Conservation (phyloP, 306 rosid species). For the Corylus avellana region DNA sequence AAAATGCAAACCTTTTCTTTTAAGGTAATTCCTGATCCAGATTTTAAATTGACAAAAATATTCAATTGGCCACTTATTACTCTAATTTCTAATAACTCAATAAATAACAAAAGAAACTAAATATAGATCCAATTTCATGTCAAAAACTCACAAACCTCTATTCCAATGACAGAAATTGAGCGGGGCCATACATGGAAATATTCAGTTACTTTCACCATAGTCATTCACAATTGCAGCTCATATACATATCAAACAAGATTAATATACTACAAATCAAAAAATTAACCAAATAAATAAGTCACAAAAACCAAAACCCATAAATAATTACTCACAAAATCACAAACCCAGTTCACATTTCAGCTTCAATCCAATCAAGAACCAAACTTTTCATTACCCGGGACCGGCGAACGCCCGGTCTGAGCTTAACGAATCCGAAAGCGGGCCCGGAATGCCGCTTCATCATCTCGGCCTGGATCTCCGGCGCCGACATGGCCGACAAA, state of each 20-base stretch:
- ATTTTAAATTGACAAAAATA: not conserved
- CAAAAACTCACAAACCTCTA: not conserved
- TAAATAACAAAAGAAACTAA: not conserved
- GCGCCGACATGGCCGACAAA: constrained; percentile 52
- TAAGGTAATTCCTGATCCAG: not conserved
- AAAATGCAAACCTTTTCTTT: not conserved
- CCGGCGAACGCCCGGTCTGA: constrained; percentile 65
- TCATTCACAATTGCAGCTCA: not conserved
- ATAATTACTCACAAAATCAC: constrained; percentile 2
- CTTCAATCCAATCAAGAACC: constrained; percentile 6
- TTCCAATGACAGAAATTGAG: too few species aligned
- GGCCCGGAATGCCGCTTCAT: constrained; percentile 70
- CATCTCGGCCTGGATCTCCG: constrained; percentile 84
- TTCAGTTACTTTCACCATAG: not conserved
- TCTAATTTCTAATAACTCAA: not conserved
- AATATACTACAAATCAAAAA: not conserved
- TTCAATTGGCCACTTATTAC: not conserved
- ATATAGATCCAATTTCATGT: not conserved
- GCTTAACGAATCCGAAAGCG: constrained; percentile 77
- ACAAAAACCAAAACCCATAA: not conserved
- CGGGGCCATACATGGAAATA: not conserved
- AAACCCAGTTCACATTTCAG: constrained; percentile 7
- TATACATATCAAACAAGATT: not conserved
- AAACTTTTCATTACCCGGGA: constrained; percentile 46
- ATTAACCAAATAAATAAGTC: not conserved